Evolutionary conservation across 257 asterid genomes (phyloP), one percentile per base, ranked within the genome.

Genomic region (Knoxia roxburghii): DNA sequence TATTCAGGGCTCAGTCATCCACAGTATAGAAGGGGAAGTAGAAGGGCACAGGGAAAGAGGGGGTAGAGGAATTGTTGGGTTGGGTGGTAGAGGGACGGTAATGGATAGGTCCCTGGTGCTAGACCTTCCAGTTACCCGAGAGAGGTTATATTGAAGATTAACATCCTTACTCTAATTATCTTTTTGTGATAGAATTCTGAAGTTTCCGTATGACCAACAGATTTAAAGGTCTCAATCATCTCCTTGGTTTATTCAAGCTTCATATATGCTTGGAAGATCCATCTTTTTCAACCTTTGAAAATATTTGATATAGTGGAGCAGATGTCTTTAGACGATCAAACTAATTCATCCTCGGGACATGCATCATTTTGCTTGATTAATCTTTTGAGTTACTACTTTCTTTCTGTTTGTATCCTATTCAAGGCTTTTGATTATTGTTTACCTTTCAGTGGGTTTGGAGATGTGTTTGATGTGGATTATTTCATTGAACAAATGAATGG

Each of bases 401-500:
- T 71, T 18, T 53, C 40, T 64, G 23, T 71, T 53, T 43, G 32
- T 46, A 24, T 9, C 24, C n/a, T 17, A 33, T 32, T 24, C 37
- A 30, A 35, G 35, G 30, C 26, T 50, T 45, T 56, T 58, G 21
- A 20, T 70, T 50, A 67, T 72, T 53, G 70, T 69, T 70, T 24
- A 26, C 75, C 29, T 57, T 59, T 79, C 93, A 90, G 99, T 70
- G 96, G 86, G 65, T 94, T 94, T 77, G 88, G 72, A 75, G 98
- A 94, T 73, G 89, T 90, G 40, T 90, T 88, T 79, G 95, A 90
- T 74, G 97, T 94, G 75, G 98, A 90, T 37, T 84, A 83, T 77
- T 94, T 94, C 86, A 85, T 90, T 76, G 76, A 78, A 71, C 87
- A 90, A 81, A 79, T 86, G 95, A 75, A 73, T 63, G 96, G 96